These are phyloP conservation scores for Lipomyces lipofer DNA, from an alignment of 805 yeast species.

Conservation along the genomic window DNA sequence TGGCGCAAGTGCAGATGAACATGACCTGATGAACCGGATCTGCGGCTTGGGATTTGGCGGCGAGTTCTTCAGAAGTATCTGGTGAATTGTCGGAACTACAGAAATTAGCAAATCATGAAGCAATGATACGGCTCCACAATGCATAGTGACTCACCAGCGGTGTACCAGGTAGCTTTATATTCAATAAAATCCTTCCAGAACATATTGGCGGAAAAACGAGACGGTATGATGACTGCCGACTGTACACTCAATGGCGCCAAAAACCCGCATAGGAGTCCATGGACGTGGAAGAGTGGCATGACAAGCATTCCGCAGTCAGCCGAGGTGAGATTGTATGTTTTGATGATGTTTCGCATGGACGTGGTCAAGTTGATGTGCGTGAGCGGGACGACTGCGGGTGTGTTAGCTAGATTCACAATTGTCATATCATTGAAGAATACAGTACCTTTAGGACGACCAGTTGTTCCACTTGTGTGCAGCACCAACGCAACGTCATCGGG, in stretches of 20 bases:
- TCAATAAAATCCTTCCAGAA: slow-evolving; percentile 61
- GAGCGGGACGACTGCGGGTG: slow-evolving; percentile 57
- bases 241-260: slow-evolving; percentile 64
- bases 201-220: slow-evolving; percentile 56
- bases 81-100: slow-evolving; percentile 76
- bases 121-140: not conserved
- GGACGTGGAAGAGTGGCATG: slow-evolving; percentile 79
- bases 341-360: slow-evolving; percentile 58
- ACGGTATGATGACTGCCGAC: slow-evolving; percentile 57
- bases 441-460: slow-evolving; percentile 62
- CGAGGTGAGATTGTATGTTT: slow-evolving; percentile 54
- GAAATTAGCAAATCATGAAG: too few relatives aligned
- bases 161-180: slow-evolving; percentile 64
- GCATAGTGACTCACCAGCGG: too few relatives aligned
- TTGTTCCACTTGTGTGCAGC: slow-evolving; percentile 73
- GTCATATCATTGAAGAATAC: not conserved
- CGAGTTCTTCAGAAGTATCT: slow-evolving; percentile 56
- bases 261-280: slow-evolving; percentile 68
- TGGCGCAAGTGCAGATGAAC: slow-evolving; percentile 72
- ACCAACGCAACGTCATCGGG: slow-evolving; percentile 59
- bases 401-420: not conserved
- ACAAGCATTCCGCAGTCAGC: slow-evolving; percentile 61
- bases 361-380: slow-evolving; percentile 63
- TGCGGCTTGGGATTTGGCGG: slow-evolving; percentile 54
- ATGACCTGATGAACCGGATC: slow-evolving; percentile 67